These are phyloP conservation scores for Mariannaea elegans DNA, from an alignment of 2,329 filamentous ascomycete genomes.

Conservation along the genomic window DNA sequence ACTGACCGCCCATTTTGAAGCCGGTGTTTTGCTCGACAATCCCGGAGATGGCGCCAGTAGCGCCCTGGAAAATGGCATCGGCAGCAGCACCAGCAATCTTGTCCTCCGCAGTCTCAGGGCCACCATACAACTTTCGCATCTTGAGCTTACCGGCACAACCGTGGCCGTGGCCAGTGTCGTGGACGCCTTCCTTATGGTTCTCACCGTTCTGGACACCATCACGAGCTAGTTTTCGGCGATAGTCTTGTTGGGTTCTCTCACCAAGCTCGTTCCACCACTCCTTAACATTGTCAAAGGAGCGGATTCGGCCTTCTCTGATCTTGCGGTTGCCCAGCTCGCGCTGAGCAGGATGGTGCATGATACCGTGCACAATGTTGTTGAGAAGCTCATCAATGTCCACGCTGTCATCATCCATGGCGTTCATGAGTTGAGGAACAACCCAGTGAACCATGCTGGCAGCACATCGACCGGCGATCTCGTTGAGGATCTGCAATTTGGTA, in stretches of 20 bases:
- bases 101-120: constrained; percentile 60
- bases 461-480: constrained; percentile 86
- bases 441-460: constrained; percentile 82
- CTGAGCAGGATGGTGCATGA: constrained; percentile 89
- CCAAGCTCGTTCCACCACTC: constrained; percentile 82
- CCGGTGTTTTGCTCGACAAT: constrained; percentile 58
- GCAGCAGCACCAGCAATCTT: constrained; percentile 66
- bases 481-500: constrained; percentile 66
- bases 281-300: constrained; percentile 83
- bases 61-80: constrained; percentile 64
- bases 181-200: constrained; percentile 87
- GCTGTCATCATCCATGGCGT: constrained; percentile 83
- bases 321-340: constrained; percentile 75
- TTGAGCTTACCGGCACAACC: constrained; percentile 82
- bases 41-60: constrained; percentile 61
- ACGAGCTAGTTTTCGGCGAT: constrained; percentile 79
- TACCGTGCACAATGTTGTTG: constrained; percentile 79
- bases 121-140: constrained; percentile 74
- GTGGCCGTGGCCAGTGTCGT: constrained; percentile 86
- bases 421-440: constrained; percentile 89
- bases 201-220: constrained; percentile 78
- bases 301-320: constrained; percentile 73
- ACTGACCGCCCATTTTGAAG: constrained; percentile 46
- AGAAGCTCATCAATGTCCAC: constrained; percentile 75
- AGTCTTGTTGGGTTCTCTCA: constrained; percentile 62